Percentiles rank a stretch among this genome's conserved stretches.
phyloP scores from a whole-genome alignment of 768 basidiomycete genomes.

The Lactarius akahatsu region DNA sequence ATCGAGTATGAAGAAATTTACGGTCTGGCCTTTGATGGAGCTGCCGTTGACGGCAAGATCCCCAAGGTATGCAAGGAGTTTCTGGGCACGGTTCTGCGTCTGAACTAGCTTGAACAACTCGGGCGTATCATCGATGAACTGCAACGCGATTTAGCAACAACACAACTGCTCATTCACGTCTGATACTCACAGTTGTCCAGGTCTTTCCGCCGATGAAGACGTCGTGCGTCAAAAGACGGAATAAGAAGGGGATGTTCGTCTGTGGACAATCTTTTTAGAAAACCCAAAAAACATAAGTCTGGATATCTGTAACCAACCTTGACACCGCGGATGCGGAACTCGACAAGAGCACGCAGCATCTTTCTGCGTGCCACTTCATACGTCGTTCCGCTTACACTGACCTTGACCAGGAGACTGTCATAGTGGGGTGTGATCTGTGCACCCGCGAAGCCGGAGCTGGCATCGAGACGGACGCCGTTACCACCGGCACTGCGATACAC shows the following conservation, averaged over 20 bases:
- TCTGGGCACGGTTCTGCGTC: conserved; percentile 97
- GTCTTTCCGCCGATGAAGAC: conserved; percentile 95
- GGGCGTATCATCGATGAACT: conserved; percentile 99
- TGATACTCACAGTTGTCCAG: conserved; percentile 81
- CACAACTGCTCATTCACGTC: conserved; percentile 8
- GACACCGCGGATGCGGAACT: conserved; percentile 99
- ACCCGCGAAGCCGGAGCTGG: conserved; percentile 96
- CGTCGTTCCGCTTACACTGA: conserved; percentile 91
- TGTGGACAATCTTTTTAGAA: conserved; percentile 34
- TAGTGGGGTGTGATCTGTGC: conserved; percentile 99
- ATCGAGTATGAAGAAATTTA: conserved; percentile 32
- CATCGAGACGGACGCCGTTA: conserved; percentile 96
- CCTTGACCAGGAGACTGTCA: conserved; percentile 96
- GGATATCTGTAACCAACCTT: conserved; percentile 53
- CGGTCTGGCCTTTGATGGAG: conserved; percentile 91
- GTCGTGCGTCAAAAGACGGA: conserved; percentile 95
- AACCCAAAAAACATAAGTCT: background rate
- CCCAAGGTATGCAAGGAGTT: conserved; percentile 93
- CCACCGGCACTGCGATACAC: conserved; percentile 99
- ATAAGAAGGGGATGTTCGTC: conserved; percentile 99
- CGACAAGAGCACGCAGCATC: conserved; percentile 99
- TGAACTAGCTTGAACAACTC: conserved; percentile 98
- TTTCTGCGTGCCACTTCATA: conserved; percentile 98
- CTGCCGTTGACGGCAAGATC: conserved; percentile 98
- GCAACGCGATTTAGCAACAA: conserved; percentile 12